Conservation (phyloP, 1,284 basidiomycete genomes). For the Schizophyllum amplum region DNA sequence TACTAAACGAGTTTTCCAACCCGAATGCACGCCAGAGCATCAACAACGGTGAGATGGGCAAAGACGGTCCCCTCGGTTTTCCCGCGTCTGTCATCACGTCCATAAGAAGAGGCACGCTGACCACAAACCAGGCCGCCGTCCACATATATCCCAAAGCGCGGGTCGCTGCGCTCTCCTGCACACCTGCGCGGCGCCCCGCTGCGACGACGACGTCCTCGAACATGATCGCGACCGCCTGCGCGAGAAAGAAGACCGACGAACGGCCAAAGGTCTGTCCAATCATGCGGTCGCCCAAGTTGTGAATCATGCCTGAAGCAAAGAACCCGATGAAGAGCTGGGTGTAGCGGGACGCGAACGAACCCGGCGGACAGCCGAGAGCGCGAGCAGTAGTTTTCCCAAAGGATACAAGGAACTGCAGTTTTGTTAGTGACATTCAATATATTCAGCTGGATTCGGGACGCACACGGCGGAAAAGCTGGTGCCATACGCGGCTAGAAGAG, state of each 20-base stretch:
- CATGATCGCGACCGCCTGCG: slow-evolving; percentile 10
- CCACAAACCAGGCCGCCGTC: slow-evolving; percentile 1
- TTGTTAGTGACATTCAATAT: neutral
- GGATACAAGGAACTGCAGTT: neutral
- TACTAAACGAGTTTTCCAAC: neutral
- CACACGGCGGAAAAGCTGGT: slow-evolving; percentile 12
- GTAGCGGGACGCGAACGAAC: slow-evolving; percentile 7
- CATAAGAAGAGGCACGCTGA: neutral
- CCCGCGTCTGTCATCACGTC: neutral
- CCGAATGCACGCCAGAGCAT: neutral
- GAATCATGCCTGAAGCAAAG: slow-evolving; percentile 8
- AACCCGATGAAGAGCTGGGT: slow-evolving; percentile 11
- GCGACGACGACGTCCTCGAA: slow-evolving; percentile 10
- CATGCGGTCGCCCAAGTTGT: slow-evolving; percentile 2
- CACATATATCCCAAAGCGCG: neutral
- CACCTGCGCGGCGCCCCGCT: slow-evolving; percentile 4
- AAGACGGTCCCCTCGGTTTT: neutral
- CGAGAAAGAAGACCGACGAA: slow-evolving; percentile 8
- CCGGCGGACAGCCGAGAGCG: slow-evolving; percentile 1
- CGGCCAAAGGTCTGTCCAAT: slow-evolving; percentile 1
- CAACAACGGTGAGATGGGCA: neutral
- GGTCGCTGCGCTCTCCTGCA: neutral
- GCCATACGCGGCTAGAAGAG: slow-evolving; percentile 12
- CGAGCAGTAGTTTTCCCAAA: slow-evolving; percentile 1
- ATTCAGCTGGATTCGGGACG: neutral